Base-by-base conservation (phyloP, 345 rosid genomes). In the Hibiscus syriacus region DNA sequence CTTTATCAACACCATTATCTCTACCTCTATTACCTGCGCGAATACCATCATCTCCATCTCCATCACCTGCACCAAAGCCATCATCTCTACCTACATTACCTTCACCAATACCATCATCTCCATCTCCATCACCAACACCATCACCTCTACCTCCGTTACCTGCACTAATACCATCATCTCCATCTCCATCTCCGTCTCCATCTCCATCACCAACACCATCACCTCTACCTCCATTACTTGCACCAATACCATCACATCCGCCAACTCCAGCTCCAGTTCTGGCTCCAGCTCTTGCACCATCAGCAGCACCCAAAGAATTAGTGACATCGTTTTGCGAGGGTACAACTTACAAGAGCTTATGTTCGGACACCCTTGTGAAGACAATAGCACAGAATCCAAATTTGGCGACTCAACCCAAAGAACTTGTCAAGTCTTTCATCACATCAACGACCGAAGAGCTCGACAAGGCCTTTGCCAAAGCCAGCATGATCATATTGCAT, bases 271-370 rank as follows among this genome's bases (percentile, higher is more conserved):
- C 43, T 38, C 43, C 43, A n/a, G n/a, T n/a, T n/a, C n/a, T n/a
- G 9, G 43, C 12, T 7, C 11, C 13, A 38, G 10, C 43, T 8
- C 43, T n/a, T n/a, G n/a, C n/a, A n/a, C n/a, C 43, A 8, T 38
- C 43, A 38, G 30, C 43, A 7, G 43, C 43, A 38, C 43, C 43
- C 46, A 16, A 41, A 16, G 46, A 41, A 10, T 41, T 41, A 2
- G 5, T 41, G 46, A 9, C 9, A 7, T 39, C 16, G 1, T 9
- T 87, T 6, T 90, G 98, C 48, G 76, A 74, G 59, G 59, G 74
- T 1, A 82, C 98, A 2, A 75, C 73, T 12, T 88, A 86, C 70
- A 73, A 79, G 69, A 74, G 70, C n/a, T 71, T 68, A 3, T 90
- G 98, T 74, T 77, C 61, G 61, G 66, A 41, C 17, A 75, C 86